Conservation (phyloP, 345 rosid genomes). For the Moringa oleifera region DNA sequence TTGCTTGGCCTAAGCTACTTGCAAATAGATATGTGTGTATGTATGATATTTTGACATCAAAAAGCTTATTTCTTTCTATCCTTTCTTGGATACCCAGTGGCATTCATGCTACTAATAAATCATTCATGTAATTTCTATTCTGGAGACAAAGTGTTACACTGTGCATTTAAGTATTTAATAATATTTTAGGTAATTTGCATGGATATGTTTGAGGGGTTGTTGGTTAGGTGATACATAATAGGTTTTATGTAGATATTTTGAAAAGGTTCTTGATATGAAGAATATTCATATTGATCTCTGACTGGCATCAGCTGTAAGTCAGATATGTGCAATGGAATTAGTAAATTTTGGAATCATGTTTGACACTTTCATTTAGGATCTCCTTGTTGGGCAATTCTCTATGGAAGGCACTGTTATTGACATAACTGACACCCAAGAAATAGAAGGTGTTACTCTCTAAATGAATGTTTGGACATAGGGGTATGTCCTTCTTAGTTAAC, state of each 20-base stretch:
- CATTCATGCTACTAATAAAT: too few species aligned
- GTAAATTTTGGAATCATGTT: neutral
- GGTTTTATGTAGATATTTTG: neutral
- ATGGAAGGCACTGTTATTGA: neutral
- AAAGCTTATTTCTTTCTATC: too few species aligned
- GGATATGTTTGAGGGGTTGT: neutral
- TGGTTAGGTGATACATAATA: neutral
- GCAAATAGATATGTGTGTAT: too few species aligned
- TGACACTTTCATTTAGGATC: neutral
- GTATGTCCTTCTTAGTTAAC: too few species aligned
- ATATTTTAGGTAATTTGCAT: neutral
- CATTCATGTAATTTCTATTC: too few species aligned
- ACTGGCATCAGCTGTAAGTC: neutral
- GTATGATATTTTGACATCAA: too few species aligned
- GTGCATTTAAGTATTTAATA: too few species aligned
- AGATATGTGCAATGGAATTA: neutral
- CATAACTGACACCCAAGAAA: neutral
- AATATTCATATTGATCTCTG: neutral
- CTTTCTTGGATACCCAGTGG: too few species aligned
- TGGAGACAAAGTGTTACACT: too few species aligned
- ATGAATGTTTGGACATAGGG: neutral
- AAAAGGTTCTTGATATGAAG: neutral
- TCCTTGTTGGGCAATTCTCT: neutral
- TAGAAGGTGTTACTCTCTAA: neutral
- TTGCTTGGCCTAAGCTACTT: too few species aligned